These are phyloP conservation scores for Lentinula sp. DNA, from an alignment of 768 basidiomycete genomes.

Conservation along the genomic window DNA sequence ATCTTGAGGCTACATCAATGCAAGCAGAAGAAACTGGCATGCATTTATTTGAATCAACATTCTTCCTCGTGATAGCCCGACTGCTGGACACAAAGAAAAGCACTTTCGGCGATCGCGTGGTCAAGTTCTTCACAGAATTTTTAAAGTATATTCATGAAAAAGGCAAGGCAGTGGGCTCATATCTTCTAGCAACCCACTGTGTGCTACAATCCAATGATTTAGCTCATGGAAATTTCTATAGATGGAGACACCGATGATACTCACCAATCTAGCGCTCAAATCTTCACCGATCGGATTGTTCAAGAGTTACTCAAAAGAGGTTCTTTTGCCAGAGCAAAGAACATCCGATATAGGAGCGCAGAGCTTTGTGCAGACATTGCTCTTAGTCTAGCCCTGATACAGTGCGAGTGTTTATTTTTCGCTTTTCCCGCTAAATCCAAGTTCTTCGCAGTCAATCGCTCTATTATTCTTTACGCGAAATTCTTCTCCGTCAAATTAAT, in stretches of 20 bases:
- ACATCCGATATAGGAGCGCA: slow-evolving; percentile 72
- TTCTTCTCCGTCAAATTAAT: slow-evolving; percentile 62
- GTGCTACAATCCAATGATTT: too few relatives aligned
- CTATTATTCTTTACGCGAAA: slow-evolving; percentile 52
- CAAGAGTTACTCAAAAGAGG: slow-evolving; percentile 68
- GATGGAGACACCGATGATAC: slow-evolving; percentile 39
- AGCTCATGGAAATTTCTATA: slow-evolving; percentile 12
- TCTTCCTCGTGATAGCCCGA: slow-evolving; percentile 53
- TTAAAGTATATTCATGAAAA: slow-evolving; percentile 70
- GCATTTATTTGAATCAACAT: slow-evolving; percentile 65
- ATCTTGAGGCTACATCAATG: slow-evolving; percentile 52
- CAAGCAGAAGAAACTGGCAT: slow-evolving; percentile 59
- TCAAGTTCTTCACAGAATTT: slow-evolving; percentile 82
- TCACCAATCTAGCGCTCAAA: slow-evolving; percentile 50
- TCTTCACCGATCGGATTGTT: slow-evolving; percentile 62
- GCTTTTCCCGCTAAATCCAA: not conserved
- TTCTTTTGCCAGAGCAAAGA: slow-evolving; percentile 82
- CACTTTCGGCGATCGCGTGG: slow-evolving; percentile 60
- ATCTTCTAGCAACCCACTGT: too few relatives aligned
- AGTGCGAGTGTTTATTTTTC: slow-evolving; percentile 43
- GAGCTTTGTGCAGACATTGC: slow-evolving; percentile 79
- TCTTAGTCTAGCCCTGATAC: slow-evolving; percentile 71
- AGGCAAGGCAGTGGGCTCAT: slow-evolving; percentile 35
- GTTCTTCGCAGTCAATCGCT: slow-evolving; percentile 47
- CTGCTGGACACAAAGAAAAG: slow-evolving; percentile 75